Conservation (phyloP, 495 filamentous ascomycete species). For the Aspergillus conjunctus region DNA sequence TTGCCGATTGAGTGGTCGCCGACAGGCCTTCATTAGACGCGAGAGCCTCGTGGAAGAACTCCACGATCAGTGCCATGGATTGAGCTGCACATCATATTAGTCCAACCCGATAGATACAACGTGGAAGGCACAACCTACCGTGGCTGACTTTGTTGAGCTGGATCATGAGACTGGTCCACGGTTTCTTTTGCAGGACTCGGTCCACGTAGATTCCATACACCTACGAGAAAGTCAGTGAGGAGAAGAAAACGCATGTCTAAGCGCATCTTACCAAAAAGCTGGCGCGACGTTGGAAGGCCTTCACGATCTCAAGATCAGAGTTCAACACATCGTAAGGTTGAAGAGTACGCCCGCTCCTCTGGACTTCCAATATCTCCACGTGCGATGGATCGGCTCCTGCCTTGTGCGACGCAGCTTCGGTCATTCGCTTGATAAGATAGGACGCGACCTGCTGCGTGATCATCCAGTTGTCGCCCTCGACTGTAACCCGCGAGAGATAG, state of each 20-base stretch:
- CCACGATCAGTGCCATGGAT: conserved; percentile 49
- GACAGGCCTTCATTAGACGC: conserved; percentile 29
- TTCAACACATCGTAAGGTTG: background rate
- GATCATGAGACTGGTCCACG: background rate
- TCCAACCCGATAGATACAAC: background rate
- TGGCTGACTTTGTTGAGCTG: background rate
- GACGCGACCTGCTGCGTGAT: conserved; percentile 40
- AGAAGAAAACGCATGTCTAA: too few species aligned
- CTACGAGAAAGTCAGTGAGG: too few species aligned
- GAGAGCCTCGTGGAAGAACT: conserved; percentile 43
- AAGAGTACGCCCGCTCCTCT: background rate
- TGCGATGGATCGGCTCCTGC: background rate
- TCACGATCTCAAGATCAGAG: background rate
- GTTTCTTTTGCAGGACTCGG: background rate
- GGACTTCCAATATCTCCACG: conserved; percentile 40
- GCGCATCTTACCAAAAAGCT: too few species aligned
- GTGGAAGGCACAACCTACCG: background rate
- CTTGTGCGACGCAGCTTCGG: background rate
- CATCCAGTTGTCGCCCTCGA: conserved; percentile 50
- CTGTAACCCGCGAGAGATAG: conserved; percentile 37
- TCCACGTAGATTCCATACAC: background rate
- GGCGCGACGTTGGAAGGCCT: background rate
- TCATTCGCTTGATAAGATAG: conserved; percentile 36
- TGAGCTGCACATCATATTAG: conserved; percentile 29
- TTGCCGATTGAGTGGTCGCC: conserved; percentile 19